Base-by-base conservation (phyloP, 805 yeast species). In the Torulaspora franciscae region DNA sequence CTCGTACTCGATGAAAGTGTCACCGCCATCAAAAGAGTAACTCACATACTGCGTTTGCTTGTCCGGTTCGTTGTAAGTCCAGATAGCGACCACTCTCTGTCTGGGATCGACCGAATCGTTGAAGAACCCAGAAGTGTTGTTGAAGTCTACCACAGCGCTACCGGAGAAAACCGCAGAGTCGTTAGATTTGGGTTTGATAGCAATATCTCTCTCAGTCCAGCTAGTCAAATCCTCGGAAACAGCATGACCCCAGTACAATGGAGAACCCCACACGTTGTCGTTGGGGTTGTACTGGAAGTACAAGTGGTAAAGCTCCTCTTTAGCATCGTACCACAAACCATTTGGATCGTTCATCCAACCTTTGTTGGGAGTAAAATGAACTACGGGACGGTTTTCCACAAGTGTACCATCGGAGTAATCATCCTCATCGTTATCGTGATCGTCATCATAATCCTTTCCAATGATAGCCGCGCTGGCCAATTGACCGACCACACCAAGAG, bases 341-440 rank as follows among this genome's bases (percentile, higher is more conserved):
- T 70, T 70, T n/a, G 75, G 74, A 49, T 71, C 75, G 50, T 70
- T 70, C 70, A 70, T 64, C 66, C 71, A 70, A 5, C 68, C 69
- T 6, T 42, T 36, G 6, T 52, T 46, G 1, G 75, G 73, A 3
- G 72, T 54, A 33, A 56, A 61, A 48, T 70, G 74, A 27, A 58
- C 37, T 19, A 51, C 39, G 4, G 60, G 58, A 29, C 55, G 51
- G 15, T 48, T 35, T n/a, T 33, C 25, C 25, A 13, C 17, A 22
- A 22, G n/a, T 11, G 32, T 28, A 8, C 9, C 38, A 23, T 34
- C 25, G 13, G 17, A 22, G 24, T 38, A 34, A 28, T 32, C 37
- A 28, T 15, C 32, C 13, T 13, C 26, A 11, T 33, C 26, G 19
- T 30, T 5, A 7, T 7, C 9, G 17, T 15, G 19, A 14, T 15